phyloP scores from a whole-genome alignment of 805 yeast genomes.

The Candida succiphila region DNA sequence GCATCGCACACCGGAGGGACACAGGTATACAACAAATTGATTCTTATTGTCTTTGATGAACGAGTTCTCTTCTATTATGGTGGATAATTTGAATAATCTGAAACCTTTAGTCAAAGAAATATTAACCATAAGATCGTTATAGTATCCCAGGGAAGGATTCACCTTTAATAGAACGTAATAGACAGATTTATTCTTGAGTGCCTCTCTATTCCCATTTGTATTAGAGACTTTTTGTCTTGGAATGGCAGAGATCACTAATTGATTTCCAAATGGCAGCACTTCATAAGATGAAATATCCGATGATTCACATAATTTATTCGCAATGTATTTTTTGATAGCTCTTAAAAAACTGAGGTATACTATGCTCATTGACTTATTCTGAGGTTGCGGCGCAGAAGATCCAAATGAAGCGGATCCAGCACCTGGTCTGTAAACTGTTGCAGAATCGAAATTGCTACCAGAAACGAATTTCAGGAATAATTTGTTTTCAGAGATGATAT shows the following conservation, averaged over 20 bases:
- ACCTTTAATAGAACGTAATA: constrained; percentile 27
- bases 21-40: constrained; percentile 34
- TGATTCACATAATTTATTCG: constrained; percentile 11
- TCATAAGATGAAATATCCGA: constrained; percentile 15
- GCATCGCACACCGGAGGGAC: constrained; percentile 48
- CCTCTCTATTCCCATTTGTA: background rate
- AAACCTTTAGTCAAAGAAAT: constrained; percentile 15
- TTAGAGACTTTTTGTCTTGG: constrained; percentile 1
- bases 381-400: constrained; percentile 3
- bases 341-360: constrained; percentile 37
- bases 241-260: constrained; percentile 18
- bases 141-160: constrained; percentile 37
- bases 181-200: background rate
- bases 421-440: constrained; percentile 10
- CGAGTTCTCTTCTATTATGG: constrained; percentile 4
- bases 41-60: constrained; percentile 14
- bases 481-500: constrained; percentile 17
- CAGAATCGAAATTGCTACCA: constrained; percentile 17
- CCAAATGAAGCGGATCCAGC: background rate
- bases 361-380: constrained; percentile 18
- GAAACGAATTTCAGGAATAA: constrained; percentile 15
- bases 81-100: constrained; percentile 12
- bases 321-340: constrained; percentile 35
- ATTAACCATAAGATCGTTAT: constrained; percentile 32
- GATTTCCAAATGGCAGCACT: constrained; percentile 44